Percentiles rank a stretch among this genome's conserved stretches.
phyloP scores from a whole-genome alignment of 2,329 filamentous ascomycete species.

The Botrytis hyacinthi region DNA sequence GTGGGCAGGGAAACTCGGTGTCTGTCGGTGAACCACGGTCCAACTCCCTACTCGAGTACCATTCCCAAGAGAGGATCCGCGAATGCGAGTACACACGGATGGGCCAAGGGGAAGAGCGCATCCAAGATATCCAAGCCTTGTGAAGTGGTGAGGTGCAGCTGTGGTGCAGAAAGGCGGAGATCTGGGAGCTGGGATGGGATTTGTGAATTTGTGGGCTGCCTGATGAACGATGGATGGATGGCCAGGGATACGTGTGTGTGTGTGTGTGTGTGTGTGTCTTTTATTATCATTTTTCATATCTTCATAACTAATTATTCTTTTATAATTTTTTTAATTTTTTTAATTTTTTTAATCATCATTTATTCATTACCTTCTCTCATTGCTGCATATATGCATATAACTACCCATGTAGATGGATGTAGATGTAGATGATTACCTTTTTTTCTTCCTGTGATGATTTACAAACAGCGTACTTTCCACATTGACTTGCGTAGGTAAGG shows the following conservation, averaged over 20 bases:
- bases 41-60: too few relatives aligned
- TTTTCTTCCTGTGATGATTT: not conserved
- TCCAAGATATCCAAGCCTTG: conserved; percentile 12
- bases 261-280: not conserved
- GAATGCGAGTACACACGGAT: not conserved
- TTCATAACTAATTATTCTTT: too few relatives aligned
- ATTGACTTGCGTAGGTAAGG: too few relatives aligned
- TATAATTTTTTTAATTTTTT: too few relatives aligned
- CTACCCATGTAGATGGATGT: not conserved
- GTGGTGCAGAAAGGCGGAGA: conserved; percentile 21
- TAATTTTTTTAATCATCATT: not conserved
- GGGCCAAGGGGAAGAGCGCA: not conserved
- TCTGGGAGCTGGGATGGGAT: conserved; percentile 8
- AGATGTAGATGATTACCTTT: not conserved
- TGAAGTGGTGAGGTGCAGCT: conserved; percentile 8
- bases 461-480: too few relatives aligned
- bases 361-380: not conserved
- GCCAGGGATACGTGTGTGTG: not conserved
- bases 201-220: not conserved
- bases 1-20: conserved; percentile 3
- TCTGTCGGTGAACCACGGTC: conserved; percentile 8
- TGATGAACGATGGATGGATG: not conserved
- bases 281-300: not conserved
- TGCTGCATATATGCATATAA: not conserved
- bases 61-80: not conserved